A percentile compares a stretch with the other conserved stretches of the same genome.
Conservation (phyloP, 2,329 filamentous ascomycete genomes). For the Curvularia sp. region DNA sequence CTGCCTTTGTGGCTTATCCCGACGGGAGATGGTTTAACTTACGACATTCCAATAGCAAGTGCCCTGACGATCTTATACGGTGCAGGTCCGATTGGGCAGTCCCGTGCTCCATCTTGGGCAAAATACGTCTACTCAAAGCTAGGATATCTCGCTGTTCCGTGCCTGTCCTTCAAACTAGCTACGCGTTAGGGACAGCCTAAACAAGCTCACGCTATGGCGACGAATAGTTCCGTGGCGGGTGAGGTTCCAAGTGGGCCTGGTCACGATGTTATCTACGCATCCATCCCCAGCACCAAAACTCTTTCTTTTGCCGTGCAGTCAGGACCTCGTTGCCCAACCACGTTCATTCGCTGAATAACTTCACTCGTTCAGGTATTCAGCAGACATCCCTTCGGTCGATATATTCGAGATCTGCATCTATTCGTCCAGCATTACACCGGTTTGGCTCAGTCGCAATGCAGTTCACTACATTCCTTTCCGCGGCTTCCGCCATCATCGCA, state of each 20-base stretch:
- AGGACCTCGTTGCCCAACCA: slow-evolving; percentile 45
- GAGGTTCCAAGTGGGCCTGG: slow-evolving; percentile 40
- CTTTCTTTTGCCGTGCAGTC: slow-evolving; percentile 43
- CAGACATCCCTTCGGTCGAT: slow-evolving; percentile 45
- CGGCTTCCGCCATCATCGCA: slow-evolving; percentile 42
- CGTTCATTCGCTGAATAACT: slow-evolving; percentile 51
- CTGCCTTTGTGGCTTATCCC: slow-evolving; percentile 39
- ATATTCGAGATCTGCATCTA: slow-evolving; percentile 31
- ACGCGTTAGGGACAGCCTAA: slow-evolving; percentile 44
- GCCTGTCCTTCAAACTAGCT: slow-evolving; percentile 40
- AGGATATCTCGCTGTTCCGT: slow-evolving; percentile 33
- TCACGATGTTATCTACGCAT: slow-evolving; percentile 49
- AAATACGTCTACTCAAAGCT: slow-evolving; percentile 30
- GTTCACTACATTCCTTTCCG: slow-evolving; percentile 40
- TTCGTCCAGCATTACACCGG: slow-evolving; percentile 19
- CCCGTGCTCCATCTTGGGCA: slow-evolving; percentile 31
- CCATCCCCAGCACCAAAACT: slow-evolving; percentile 42
- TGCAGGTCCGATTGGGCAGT: slow-evolving; percentile 39
- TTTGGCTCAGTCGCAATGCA: slow-evolving; percentile 42
- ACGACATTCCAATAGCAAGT: slow-evolving; percentile 30
- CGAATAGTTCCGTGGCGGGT: slow-evolving; percentile 45
- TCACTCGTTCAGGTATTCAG: slow-evolving; percentile 52
- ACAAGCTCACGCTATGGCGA: slow-evolving; percentile 42
- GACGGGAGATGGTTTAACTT: slow-evolving; percentile 35
- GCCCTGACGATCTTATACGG: slow-evolving; percentile 46